phyloP scores from a whole-genome alignment of 495 filamentous ascomycete genomes.

The Aspergillus campestris region DNA sequence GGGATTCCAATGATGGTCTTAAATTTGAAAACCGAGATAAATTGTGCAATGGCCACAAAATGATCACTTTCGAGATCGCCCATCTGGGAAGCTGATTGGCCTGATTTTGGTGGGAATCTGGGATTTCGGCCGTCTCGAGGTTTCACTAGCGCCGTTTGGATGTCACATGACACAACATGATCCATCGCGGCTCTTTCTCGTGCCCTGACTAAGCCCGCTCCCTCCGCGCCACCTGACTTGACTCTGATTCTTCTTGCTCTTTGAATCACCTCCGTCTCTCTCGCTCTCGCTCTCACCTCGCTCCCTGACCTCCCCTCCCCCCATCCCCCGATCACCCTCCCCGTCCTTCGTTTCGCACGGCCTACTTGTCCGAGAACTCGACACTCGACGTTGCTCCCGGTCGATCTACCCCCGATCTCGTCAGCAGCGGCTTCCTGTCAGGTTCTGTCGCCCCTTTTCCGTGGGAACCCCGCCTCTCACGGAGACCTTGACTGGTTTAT shows the following conservation, averaged over 20 bases:
- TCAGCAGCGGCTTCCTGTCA: constrained; percentile 22
- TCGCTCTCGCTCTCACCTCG: background rate
- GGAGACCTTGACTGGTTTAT: constrained; percentile 46
- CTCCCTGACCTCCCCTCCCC: constrained; percentile 4
- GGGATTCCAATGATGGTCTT: too few relatives aligned
- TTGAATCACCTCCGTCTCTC: background rate
- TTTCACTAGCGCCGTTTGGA: too few relatives aligned
- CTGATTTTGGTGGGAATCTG: too few relatives aligned
- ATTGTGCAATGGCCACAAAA: too few relatives aligned
- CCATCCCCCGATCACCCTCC: constrained; percentile 13
- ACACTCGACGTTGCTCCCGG: constrained; percentile 18
- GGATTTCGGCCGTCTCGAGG: too few relatives aligned
- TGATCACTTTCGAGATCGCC: too few relatives aligned
- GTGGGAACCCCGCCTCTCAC: constrained; percentile 30
- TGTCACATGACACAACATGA: too few relatives aligned
- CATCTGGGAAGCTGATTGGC: too few relatives aligned
- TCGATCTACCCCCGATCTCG: constrained; percentile 7
- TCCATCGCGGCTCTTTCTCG: too few relatives aligned
- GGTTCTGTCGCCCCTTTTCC: constrained; percentile 34
- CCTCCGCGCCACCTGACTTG: background rate
- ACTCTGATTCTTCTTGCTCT: background rate
- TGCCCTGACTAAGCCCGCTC: too few relatives aligned
- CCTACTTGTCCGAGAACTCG: constrained; percentile 20
- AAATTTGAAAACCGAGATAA: too few relatives aligned
- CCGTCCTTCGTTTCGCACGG: constrained; percentile 19